These are phyloP conservation scores for Aphanoascus verrucosus DNA, from an alignment of 2,329 filamentous ascomycete species.

Conservation along the genomic window DNA sequence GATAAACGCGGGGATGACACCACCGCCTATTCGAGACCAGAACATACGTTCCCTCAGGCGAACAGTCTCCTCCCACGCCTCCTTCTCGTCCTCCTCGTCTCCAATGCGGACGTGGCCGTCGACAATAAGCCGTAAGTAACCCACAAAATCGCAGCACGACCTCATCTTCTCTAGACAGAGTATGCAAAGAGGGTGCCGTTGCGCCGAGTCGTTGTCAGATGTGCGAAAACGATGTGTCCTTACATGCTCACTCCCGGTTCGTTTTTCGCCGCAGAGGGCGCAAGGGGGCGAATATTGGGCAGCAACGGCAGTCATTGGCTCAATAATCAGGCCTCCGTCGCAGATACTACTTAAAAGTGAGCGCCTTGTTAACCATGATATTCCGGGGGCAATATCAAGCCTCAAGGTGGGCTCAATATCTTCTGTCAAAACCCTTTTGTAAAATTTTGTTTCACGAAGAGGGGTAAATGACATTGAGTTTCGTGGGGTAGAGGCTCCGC, in stretches of 20 bases:
- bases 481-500: conserved; percentile 28
- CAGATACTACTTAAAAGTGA: conserved; percentile 73
- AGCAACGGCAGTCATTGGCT: conserved; percentile 60
- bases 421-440: conserved; percentile 76
- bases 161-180: conserved; percentile 78
- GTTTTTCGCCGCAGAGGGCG: conserved; percentile 75
- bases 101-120: conserved; percentile 85
- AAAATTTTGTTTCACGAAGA: conserved; percentile 86
- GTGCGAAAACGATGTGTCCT: conserved; percentile 82
- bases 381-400: conserved; percentile 75
- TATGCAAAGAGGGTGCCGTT: conserved; percentile 78
- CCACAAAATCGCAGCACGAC: conserved; percentile 83
- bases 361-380: conserved; percentile 86
- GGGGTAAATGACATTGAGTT: conserved; percentile 39
- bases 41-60: conserved; percentile 90
- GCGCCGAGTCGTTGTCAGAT: conserved; percentile 73
- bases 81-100: conserved; percentile 70
- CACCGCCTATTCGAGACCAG: conserved; percentile 85
- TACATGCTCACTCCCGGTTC: conserved; percentile 59
- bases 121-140: conserved; percentile 80
- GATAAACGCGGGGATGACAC: conserved; percentile 60
- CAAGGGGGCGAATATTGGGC: conserved; percentile 54
- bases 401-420: conserved; percentile 91
- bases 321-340: conserved; percentile 77
- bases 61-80: conserved; percentile 91